A percentile compares a stretch with the other conserved stretches of the same genome.
These are phyloP conservation scores for Knufia petricola DNA, from an alignment of 2,329 filamentous ascomycete genomes.

Conservation along the genomic window DNA sequence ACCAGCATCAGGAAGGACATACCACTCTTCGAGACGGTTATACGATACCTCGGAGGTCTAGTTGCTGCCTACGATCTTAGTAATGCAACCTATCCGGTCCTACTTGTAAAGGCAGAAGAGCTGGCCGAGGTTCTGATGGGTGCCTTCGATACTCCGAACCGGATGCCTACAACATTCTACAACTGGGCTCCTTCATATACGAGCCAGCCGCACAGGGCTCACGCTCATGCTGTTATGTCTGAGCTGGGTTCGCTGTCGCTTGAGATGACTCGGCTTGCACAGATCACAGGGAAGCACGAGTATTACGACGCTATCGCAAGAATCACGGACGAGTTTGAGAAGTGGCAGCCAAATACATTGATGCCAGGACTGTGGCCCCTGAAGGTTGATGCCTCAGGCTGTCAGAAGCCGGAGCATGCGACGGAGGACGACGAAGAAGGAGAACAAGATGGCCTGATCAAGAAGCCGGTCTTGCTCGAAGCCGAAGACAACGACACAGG, in stretches of 20 bases:
- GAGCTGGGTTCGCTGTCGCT: conserved; percentile 72
- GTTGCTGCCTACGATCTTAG: conserved; percentile 81
- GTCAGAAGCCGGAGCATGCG: conserved; percentile 40
- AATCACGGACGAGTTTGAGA: conserved; percentile 69
- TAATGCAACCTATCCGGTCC: conserved; percentile 54
- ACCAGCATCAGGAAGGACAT: conserved; percentile 58
- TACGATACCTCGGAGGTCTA: conserved; percentile 81
- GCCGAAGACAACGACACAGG: neutral
- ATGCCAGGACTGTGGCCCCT: conserved; percentile 76
- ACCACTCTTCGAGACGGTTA: conserved; percentile 86
- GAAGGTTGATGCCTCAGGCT: conserved; percentile 67
- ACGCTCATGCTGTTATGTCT: conserved; percentile 46
- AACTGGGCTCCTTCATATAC: conserved; percentile 61
- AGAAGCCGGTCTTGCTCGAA: conserved; percentile 4
- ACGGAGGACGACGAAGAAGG: conserved; percentile 21
- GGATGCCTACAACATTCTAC: conserved; percentile 80
- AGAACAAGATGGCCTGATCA: neutral
- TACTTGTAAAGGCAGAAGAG: conserved; percentile 70
- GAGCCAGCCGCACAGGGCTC: conserved; percentile 55
- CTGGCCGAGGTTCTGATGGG: conserved; percentile 72
- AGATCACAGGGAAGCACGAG: conserved; percentile 68
- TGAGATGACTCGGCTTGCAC: conserved; percentile 82
- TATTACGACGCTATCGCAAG: conserved; percentile 87
- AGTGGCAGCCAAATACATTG: conserved; percentile 60
- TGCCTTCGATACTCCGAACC: conserved; percentile 83